Conservation (phyloP, 2,329 filamentous ascomycete genomes). For the Penicillium sumatraense region DNA sequence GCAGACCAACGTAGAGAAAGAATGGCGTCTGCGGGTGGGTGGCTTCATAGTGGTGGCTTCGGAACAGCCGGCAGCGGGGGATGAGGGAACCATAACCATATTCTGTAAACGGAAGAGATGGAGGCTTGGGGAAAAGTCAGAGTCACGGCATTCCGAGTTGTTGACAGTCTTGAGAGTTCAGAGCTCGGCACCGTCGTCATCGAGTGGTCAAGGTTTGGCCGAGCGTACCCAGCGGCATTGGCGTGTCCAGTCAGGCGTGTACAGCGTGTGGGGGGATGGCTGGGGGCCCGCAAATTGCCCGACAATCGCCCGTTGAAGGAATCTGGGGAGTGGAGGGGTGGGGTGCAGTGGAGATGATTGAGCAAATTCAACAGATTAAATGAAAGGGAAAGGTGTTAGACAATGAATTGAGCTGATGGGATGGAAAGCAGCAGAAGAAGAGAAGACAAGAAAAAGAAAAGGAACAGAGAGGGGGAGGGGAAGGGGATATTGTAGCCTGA, state of each 20-base stretch:
- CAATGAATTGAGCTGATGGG: background rate
- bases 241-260: too few species aligned
- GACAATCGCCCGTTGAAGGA: slow-evolving; percentile 15
- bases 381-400: background rate
- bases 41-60: slow-evolving; percentile 3
- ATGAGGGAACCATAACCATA: background rate
- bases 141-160: slow-evolving; percentile 7
- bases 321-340: background rate
- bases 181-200: slow-evolving; percentile 19
- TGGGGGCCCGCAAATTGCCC: slow-evolving; percentile 15
- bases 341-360: too few species aligned
- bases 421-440: too few species aligned
- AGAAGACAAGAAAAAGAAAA: too few species aligned
- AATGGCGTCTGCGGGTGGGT: background rate
- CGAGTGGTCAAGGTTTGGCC: slow-evolving; percentile 15
- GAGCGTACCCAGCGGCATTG: slow-evolving; percentile 5
- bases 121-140: background rate
- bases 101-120: background rate
- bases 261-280: slow-evolving; percentile 9
- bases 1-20: background rate
- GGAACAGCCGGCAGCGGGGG: slow-evolving; percentile 2
- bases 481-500: too few species aligned
- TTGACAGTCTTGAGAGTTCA: too few species aligned
- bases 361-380: too few species aligned
- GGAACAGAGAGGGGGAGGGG: too few species aligned